phyloP scores from a whole-genome alignment of 129 eudicot species.

The Escallonia herrerae region DNA sequence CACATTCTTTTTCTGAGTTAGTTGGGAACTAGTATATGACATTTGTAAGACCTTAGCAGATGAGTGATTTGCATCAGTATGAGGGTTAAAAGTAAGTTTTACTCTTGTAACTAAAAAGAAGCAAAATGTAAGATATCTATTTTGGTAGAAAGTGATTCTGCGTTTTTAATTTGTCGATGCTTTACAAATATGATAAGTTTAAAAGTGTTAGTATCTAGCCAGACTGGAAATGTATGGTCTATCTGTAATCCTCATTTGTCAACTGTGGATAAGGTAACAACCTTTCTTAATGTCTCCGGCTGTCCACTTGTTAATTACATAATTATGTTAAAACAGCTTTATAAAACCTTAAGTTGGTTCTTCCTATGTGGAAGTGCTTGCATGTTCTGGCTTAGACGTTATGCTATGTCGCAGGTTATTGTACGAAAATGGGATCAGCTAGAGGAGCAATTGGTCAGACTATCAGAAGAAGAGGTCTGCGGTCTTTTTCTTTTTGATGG shows the following conservation, averaged over 20 bases:
- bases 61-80: neutral
- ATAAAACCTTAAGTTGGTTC: neutral
- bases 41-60: no score
- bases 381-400: neutral
- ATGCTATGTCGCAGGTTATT: conserved; percentile 46
- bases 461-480: conserved; percentile 75
- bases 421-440: conserved; percentile 65
- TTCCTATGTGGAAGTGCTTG: neutral
- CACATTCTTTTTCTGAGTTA: neutral
- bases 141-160: neutral
- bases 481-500: neutral
- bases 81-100: neutral
- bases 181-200: neutral
- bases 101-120: no score
- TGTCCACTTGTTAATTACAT: neutral
- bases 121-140: neutral
- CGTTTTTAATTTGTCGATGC: neutral
- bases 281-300: neutral
- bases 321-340: neutral
- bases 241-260: neutral
- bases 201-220: no score
- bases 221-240: no score
- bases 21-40: no score
- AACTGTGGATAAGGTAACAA: neutral
- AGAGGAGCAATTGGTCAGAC: conserved; percentile 65